Evolutionary conservation across 2,329 filamentous ascomycete genomes (phyloP).

Genomic region (Botrytis paeoniae): DNA sequence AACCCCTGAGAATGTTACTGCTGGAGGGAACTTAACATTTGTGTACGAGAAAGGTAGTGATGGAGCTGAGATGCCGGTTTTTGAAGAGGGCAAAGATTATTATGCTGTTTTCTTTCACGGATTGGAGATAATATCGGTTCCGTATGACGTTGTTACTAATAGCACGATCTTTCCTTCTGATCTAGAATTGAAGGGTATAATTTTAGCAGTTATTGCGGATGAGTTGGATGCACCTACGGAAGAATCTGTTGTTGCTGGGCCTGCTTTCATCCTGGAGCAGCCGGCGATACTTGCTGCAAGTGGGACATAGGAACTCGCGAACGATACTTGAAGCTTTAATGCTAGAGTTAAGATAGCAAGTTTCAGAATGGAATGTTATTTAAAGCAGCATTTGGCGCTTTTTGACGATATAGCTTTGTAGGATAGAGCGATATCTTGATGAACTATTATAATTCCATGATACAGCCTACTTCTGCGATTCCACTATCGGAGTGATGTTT

Average conservation of each 20-base stretch:
- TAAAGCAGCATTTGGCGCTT: neutral
- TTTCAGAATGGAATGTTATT: neutral
- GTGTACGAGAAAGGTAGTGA: constrained; percentile 31
- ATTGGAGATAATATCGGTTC: constrained; percentile 39
- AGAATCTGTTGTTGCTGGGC: constrained; percentile 43
- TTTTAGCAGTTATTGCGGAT: constrained; percentile 41
- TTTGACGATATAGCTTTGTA: neutral
- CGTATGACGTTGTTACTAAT: constrained; percentile 39
- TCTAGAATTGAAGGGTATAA: constrained; percentile 40
- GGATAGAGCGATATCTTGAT: neutral
- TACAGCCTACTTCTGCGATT: neutral
- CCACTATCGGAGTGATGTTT: neutral
- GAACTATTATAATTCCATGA: neutral
- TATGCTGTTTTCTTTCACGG: constrained; percentile 45
- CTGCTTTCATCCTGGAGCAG: constrained; percentile 41
- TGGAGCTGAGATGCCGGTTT: constrained; percentile 32
- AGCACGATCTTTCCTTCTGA: constrained; percentile 40
- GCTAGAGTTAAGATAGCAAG: neutral
- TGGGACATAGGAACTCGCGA: neutral
- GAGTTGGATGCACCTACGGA: constrained; percentile 39
- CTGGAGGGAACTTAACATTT: constrained; percentile 38
- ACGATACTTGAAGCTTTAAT: neutral
- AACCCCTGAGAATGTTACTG: constrained; percentile 31
- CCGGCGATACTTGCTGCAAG: constrained; percentile 25
- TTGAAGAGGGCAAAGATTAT: constrained; percentile 35